Evolutionary conservation across 129 eudicot species (phyloP).

Genomic region (Ambrosia artemisiifolia): DNA sequence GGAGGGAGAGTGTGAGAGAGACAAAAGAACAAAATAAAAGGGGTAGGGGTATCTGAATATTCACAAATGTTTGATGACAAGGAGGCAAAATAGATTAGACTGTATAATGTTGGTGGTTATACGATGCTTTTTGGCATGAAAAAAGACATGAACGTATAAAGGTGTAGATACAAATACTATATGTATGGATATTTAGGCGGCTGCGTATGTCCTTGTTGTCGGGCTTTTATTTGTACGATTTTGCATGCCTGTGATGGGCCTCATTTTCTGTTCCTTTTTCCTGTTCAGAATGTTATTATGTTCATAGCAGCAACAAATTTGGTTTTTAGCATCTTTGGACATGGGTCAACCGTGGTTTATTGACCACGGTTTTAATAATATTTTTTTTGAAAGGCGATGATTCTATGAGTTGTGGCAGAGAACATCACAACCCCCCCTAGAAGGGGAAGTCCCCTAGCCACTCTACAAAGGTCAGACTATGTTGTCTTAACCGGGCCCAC

Average conservation of each 20-base stretch:
- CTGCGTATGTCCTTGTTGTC: conserved; percentile 34
- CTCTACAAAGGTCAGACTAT: too few relatives aligned
- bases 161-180: background rate
- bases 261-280: conserved; percentile 11
- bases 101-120: conserved; percentile 28
- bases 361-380: too few relatives aligned
- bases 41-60: conserved; percentile 25
- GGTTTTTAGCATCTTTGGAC: too few relatives aligned
- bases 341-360: too few relatives aligned
- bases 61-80: conserved; percentile 31
- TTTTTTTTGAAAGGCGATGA: too few relatives aligned
- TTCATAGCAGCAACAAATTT: background rate
- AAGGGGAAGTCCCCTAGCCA: too few relatives aligned
- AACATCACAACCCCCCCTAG: too few relatives aligned
- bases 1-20: background rate
- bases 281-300: background rate
- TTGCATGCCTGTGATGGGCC: conserved; percentile 22
- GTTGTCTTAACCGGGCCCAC: too few relatives aligned
- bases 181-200: conserved; percentile 24
- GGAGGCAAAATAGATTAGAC: conserved; percentile 36
- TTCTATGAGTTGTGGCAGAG: too few relatives aligned
- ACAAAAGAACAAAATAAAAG: conserved; percentile 26
- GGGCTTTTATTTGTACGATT: conserved; percentile 20
- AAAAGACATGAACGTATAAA: background rate
- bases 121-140: conserved; percentile 20